phyloP scores from a whole-genome alignment of 2,329 filamentous ascomycete species.

The Pseudocercospora ulei region DNA sequence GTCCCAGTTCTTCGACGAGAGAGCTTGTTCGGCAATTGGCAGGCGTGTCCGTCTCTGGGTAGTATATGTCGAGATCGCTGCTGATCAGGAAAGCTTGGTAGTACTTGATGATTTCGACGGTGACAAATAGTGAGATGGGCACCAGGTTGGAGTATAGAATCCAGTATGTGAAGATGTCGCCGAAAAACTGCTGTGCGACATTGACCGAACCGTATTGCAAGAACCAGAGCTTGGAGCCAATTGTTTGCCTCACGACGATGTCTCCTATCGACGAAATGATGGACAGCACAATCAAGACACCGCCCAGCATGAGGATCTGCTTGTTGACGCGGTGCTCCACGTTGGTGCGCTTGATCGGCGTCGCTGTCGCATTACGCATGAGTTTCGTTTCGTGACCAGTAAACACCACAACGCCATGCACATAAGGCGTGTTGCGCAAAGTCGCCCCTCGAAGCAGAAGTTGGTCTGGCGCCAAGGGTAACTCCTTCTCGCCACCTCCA shows the following conservation, averaged over 20 bases:
- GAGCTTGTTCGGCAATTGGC: conserved; percentile 94
- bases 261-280: conserved; percentile 87
- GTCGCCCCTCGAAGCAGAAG: conserved; percentile 86
- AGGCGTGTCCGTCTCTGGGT: conserved; percentile 88
- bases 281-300: conserved; percentile 72
- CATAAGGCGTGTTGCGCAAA: conserved; percentile 90
- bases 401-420: conserved; percentile 92
- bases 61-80: conserved; percentile 94
- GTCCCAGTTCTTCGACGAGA: conserved; percentile 89
- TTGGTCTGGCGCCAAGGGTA: conserved; percentile 83
- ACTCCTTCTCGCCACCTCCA: conserved; percentile 84
- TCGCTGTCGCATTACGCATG: conserved; percentile 95
- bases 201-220: conserved; percentile 57
- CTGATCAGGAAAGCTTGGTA: conserved; percentile 97
- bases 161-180: conserved; percentile 97
- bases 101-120: conserved; percentile 94
- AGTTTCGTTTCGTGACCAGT: conserved; percentile 97
- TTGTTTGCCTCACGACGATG: conserved; percentile 62
- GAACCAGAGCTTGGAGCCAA: conserved; percentile 57
- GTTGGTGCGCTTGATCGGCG: conserved; percentile 94
- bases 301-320: conserved; percentile 82
- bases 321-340: conserved; percentile 90
- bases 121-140: conserved; percentile 95
- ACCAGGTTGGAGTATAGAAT: conserved; percentile 93
- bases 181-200: conserved; percentile 71